Percentiles rank a stretch among this genome's conserved stretches.
Conservation (phyloP, 257 asterid genomes). For the Solanum dulcamara region DNA sequence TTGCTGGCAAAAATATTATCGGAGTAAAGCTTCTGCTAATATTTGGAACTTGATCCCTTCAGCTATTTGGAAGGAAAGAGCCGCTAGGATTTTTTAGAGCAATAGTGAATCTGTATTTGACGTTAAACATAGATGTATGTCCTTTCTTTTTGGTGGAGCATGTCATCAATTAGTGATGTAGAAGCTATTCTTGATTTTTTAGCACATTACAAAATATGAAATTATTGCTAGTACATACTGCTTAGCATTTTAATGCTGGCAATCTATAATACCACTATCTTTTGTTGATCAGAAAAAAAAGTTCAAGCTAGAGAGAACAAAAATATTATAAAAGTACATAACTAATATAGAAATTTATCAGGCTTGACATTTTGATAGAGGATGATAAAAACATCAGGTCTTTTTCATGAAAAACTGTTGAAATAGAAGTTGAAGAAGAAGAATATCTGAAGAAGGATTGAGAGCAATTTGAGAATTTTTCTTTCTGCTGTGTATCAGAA, state of each 20-base stretch:
- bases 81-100: neutral
- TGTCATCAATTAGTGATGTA: neutral
- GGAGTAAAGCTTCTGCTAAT: neutral
- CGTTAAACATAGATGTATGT: neutral
- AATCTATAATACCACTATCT: neutral
- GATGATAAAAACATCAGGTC: constrained; percentile 36
- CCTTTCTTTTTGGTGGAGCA: neutral
- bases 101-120: neutral
- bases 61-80: neutral
- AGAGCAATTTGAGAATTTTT: too few species aligned
- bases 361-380: constrained; percentile 47
- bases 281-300: constrained; percentile 3
- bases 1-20: neutral
- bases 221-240: too few species aligned
- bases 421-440: too few species aligned
- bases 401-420: constrained; percentile 25
- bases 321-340: constrained; percentile 30
- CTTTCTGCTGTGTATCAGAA: too few species aligned
- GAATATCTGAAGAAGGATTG: too few species aligned
- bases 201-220: too few species aligned
- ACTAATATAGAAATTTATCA: constrained; percentile 21
- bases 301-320: constrained; percentile 32
- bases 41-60: neutral
- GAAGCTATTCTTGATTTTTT: neutral
- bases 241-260: neutral